A percentile compares a stretch with the other conserved stretches of the same genome.
Evolutionary conservation across 805 yeast species (phyloP).

Genomic region (Hermanozyma aechmeae): DNA sequence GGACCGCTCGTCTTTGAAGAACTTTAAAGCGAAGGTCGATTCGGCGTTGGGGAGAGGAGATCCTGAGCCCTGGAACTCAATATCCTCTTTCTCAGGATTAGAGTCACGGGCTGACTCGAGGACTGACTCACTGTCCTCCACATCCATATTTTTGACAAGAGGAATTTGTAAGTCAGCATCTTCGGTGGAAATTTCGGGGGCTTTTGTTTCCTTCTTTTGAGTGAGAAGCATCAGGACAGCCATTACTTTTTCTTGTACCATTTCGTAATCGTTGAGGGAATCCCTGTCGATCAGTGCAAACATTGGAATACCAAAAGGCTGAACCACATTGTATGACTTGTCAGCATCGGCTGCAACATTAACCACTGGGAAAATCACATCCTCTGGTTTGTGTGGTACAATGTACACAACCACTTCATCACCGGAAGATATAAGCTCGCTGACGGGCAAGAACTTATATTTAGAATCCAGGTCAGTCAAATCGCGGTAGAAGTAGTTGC

Average conservation of each 20-base stretch:
- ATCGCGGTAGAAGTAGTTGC: conserved; percentile 56
- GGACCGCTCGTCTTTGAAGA: not conserved
- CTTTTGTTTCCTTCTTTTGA: too few species aligned
- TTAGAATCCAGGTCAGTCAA: conserved; percentile 50
- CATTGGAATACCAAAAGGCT: conserved; percentile 69
- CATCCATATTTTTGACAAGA: too few species aligned
- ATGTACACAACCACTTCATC: conserved; percentile 63
- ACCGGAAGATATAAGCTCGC: conserved; percentile 51
- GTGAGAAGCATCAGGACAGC: too few species aligned
- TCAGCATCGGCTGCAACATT: conserved; percentile 32
- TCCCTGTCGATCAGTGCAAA: too few species aligned
- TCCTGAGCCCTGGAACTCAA: too few species aligned
- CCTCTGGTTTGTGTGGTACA: conserved; percentile 36
- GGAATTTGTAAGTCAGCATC: too few species aligned
- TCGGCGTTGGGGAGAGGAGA: too few species aligned
- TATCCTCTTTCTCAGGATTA: too few species aligned
- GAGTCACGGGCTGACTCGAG: not conserved
- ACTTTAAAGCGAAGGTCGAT: not conserved
- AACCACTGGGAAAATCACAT: conserved; percentile 49
- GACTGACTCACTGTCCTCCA: not conserved
- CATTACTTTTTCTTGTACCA: too few species aligned
- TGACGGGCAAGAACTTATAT: conserved; percentile 51
- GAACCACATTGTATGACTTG: conserved; percentile 25
- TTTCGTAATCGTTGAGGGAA: too few species aligned
- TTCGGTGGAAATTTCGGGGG: too few species aligned